Evolutionary conservation across 2,329 filamentous ascomycete genomes (phyloP), one percentile per base, ranked within the genome.

Genomic region (Aspergillus awamori): DNA sequence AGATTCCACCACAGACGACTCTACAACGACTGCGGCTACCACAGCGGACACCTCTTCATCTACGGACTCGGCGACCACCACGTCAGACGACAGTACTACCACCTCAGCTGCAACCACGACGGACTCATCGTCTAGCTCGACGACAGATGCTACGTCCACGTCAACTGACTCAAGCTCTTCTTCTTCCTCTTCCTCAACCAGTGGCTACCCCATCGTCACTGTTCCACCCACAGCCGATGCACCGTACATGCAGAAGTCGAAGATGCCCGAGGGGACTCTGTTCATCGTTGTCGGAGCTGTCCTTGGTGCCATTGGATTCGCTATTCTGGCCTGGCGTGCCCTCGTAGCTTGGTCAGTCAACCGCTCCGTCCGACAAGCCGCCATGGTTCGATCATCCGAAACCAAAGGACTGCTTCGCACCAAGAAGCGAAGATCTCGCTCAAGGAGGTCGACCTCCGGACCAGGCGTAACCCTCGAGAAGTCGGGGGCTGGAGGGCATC

Each of bases 241-340:
- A 5, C 93, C 94, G 15, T 99, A 92, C 74, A 97, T 98, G 92
- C 89, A 93, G 72, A 88, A 89, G 70, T 96, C 93, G 0, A 88
- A 80, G 57, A 83, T 93, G 10, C 95, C 95, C 2, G 91, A 98
- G 71, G 95, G 95, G 58, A 97, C 94, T 4, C 90, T 99, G 61
- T 99, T 99, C 80, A 99, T 99, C 70, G 90, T 88, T 22, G 95
- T 98, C 1, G 95, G 95, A 49, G 90, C 93, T 26, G 89, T 92
- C 28, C 85, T 99, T 6, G 95, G 92, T 15, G 89, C 93, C 66
- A 86, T 97, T 65, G 92, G 88, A 10, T 81, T 92, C 8, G 88
- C 87, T n/a, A 86, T 98, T 48, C 83, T 99, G 11, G 83, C 90
- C 60, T 99, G 95, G 95, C 91, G 94, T 63, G 89, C 84, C 54